A percentile compares a stretch with the other conserved stretches of the same genome.
Conservation (phyloP, 2,329 filamentous ascomycete genomes). For the Ceratocystis huliohia region DNA sequence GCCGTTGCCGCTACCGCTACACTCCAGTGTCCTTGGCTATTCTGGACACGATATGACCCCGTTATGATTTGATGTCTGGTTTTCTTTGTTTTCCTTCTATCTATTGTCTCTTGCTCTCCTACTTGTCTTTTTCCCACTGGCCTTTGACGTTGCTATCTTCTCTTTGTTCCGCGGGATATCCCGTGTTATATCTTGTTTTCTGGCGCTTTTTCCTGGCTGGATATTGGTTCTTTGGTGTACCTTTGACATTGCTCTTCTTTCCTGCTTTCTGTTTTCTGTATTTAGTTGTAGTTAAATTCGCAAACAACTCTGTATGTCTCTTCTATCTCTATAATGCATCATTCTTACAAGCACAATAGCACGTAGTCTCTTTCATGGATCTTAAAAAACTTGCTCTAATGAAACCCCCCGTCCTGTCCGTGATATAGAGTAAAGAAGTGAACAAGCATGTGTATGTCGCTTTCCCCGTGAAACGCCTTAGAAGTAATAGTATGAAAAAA, state of each 20-base stretch:
- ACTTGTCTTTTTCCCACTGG: constrained; percentile 11
- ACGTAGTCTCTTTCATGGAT: not conserved
- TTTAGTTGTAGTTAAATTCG: not conserved
- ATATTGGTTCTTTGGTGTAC: not conserved
- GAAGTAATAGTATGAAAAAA: not conserved
- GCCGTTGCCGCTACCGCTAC: not conserved
- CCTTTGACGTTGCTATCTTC: not conserved
- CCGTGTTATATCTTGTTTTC: not conserved
- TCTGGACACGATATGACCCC: constrained; percentile 6
- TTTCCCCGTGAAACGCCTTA: constrained; percentile 11
- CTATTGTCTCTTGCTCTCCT: constrained; percentile 15
- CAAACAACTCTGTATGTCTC: not conserved
- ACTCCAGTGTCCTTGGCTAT: not conserved
- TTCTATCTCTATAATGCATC: not conserved
- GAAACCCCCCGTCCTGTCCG: not conserved
- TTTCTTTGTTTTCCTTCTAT: not conserved
- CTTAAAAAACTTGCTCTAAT: not conserved
- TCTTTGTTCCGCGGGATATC: not conserved
- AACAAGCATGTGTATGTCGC: constrained; percentile 5
- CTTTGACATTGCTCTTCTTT: not conserved
- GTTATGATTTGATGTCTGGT: constrained; percentile 11
- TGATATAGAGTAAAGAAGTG: not conserved
- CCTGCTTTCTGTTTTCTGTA: not conserved
- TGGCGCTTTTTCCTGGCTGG: not conserved
- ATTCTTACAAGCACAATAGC: not conserved